Evolutionary conservation across 176 grass and related monocot species (phyloP).

Genomic region (Aegilops longissima): DNA sequence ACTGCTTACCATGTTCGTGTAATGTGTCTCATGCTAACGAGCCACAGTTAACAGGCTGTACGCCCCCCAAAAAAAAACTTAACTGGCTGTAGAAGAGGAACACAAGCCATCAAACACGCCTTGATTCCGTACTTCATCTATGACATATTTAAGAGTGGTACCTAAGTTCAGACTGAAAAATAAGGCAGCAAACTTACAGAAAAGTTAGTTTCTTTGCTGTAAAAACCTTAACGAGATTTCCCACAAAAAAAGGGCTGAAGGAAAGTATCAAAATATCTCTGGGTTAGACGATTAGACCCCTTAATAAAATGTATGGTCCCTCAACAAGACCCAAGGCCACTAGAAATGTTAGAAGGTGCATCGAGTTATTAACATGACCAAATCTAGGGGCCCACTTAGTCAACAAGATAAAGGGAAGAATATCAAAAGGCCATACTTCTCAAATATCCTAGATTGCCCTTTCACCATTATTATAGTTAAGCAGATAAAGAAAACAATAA

Average conservation of each 20-base stretch:
- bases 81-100: constrained; percentile 20
- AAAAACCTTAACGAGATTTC: constrained; percentile 41
- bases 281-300: neutral
- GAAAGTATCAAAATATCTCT: neutral
- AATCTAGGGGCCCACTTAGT: constrained; percentile 30
- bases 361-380: constrained; percentile 16
- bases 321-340: constrained; percentile 9
- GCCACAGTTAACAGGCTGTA: neutral
- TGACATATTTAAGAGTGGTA: constrained; percentile 31
- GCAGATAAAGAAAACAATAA: constrained; percentile 18
- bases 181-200: constrained; percentile 36
- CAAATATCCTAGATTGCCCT: constrained; percentile 19
- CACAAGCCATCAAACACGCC: constrained; percentile 12
- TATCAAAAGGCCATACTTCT: constrained; percentile 30
- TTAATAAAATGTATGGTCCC: neutral
- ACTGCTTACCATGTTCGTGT: constrained; percentile 27
- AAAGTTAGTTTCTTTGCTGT: constrained; percentile 48
- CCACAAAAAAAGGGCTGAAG: constrained; percentile 22
- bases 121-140: constrained; percentile 28
- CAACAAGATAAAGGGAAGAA: constrained; percentile 36
- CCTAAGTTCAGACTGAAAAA: constrained; percentile 36
- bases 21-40: constrained; percentile 22
- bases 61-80: neutral
- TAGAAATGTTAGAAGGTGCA: constrained; percentile 23
- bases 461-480: constrained; percentile 31